Percentiles rank a stretch among this genome's conserved stretches.
phyloP scores from a whole-genome alignment of 2,329 filamentous ascomycete genomes.

The Cryphonectria japonica region DNA sequence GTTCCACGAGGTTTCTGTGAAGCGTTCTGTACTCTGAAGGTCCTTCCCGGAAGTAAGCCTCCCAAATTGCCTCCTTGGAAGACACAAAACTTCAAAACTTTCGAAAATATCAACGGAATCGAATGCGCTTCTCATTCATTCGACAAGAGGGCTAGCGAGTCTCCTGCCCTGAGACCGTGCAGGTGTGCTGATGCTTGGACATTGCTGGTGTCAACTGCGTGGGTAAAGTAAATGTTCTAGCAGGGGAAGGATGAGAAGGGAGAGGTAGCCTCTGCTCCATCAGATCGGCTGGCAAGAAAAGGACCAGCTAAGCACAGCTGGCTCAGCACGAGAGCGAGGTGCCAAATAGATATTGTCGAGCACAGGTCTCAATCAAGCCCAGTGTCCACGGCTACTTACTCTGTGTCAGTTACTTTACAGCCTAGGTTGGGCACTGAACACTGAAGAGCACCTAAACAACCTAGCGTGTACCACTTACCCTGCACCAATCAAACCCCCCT shows the following conservation, averaged over 20 bases:
- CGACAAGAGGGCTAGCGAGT: not conserved
- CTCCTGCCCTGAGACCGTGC: not conserved
- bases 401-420: not conserved
- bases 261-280: not conserved
- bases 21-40: not conserved
- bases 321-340: not conserved
- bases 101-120: not conserved
- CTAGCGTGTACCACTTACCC: not conserved
- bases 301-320: not conserved
- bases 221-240: not conserved
- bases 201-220: not conserved
- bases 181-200: not conserved
- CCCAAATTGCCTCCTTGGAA: too few species aligned
- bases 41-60: not conserved
- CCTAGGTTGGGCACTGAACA: not conserved
- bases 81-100: too few species aligned
- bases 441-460: not conserved
- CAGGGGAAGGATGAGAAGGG: not conserved
- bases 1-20: not conserved
- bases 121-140: not conserved
- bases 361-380: not conserved
- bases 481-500: not conserved
- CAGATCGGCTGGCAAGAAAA: not conserved
- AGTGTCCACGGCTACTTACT: not conserved
- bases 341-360: not conserved